These are phyloP conservation scores for Scedosporium aurantiacum DNA, from an alignment of 2,329 filamentous ascomycete species.

Conservation along the genomic window DNA sequence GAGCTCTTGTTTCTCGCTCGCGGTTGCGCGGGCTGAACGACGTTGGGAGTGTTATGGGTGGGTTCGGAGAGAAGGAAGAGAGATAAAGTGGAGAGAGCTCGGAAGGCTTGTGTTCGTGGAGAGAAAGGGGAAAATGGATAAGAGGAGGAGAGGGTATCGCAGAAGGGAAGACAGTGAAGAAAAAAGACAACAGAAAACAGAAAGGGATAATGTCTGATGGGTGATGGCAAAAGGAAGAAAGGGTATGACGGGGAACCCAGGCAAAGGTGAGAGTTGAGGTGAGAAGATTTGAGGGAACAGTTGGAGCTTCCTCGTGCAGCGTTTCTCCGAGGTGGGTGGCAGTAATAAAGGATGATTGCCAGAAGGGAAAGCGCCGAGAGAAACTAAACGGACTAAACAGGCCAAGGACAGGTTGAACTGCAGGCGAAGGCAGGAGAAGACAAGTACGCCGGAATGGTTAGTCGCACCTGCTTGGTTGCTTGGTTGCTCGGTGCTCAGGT, in stretches of 20 bases:
- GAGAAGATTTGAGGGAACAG: not conserved
- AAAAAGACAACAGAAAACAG: constrained; percentile 1
- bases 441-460: too few relatives aligned
- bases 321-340: not conserved
- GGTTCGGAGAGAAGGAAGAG: too few relatives aligned
- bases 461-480: too few relatives aligned
- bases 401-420: not conserved
- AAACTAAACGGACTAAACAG: not conserved
- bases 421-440: not conserved
- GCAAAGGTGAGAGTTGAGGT: not conserved
- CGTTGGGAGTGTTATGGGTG: too few relatives aligned
- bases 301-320: not conserved
- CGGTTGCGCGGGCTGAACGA: too few relatives aligned
- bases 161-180: not conserved
- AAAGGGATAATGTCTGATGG: constrained; percentile 2
- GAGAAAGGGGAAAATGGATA: not conserved
- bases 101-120: not conserved
- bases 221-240: not conserved
- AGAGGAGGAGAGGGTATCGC: not conserved
- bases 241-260: not conserved
- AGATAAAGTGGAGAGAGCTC: not conserved
- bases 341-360: not conserved
- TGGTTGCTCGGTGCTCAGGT: not conserved
- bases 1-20: too few relatives aligned
- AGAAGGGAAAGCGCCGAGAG: not conserved